Base-by-base conservation (phyloP, 106 monocot species). In the Chionographis japonica region DNA sequence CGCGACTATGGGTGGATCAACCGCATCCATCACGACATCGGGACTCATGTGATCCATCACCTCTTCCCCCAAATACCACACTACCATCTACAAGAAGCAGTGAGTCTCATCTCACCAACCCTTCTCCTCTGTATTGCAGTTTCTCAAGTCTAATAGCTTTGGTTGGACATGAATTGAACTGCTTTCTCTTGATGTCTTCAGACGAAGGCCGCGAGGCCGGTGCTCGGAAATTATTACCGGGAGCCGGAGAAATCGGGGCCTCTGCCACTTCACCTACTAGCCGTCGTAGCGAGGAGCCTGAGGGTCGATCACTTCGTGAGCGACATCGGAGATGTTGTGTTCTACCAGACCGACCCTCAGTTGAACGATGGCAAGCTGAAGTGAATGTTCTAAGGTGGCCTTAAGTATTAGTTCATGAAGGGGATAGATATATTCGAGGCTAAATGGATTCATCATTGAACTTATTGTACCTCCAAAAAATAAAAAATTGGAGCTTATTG, bases 51-150 rank as follows among this genome's bases (percentile, higher is more conserved):
- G 2, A 79, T 86, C 19, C 86, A 86, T 52, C 86, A 86, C 49
- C 76, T 86, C 66, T 86, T 86, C 56, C 86, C 86, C 9, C 86
- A 86, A n/a, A 86, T 86, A 79, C 86, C 86, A 35, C 86, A 86
- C 62, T 86, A 86, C 73, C 14, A 86, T 70, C 62, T 86, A 54
- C 40, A 76, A 16, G 86, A 86, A 78, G 86, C 82, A 6, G 86
- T 86, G 67, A 82, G 86, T 27, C 49, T 39, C 18, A 35, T 27
- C 4, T 40, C 14, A 9, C 27, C 5, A 58, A 36, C 11, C 14
- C n/a, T 58, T 16, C 11, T 19, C 8, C 18, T 27, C 4, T 16
- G 5, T 35, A 8, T 2, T 58, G 11, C 20, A 27, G 27, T 6
- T 27, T 13, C 8, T 12, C 8, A 6, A 12, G 0, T 20, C 6